Conservation (phyloP, 257 asterid genomes). For the Phtheirospermum japonicum region DNA sequence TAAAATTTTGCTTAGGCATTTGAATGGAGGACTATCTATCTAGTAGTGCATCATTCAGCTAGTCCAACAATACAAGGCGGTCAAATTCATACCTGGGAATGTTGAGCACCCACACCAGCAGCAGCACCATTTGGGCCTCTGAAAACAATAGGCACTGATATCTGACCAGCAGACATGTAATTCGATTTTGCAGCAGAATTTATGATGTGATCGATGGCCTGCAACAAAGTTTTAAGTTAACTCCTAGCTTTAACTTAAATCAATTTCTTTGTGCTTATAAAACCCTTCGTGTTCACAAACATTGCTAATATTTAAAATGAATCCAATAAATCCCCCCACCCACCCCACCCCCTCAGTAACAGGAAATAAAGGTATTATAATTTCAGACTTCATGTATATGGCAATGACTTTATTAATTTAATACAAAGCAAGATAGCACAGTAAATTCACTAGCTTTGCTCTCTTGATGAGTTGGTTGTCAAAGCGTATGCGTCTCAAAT, state of each 20-base stretch:
- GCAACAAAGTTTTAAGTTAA: constrained; percentile 27
- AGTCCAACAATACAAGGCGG: not conserved
- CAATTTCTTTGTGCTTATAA: not conserved
- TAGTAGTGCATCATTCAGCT: not conserved
- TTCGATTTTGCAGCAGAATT: constrained; percentile 91
- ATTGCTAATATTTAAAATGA: constrained; percentile 14
- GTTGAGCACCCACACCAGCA: constrained; percentile 96
- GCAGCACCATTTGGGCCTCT: constrained; percentile 98
- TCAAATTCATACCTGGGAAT: constrained; percentile 64
- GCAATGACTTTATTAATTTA: not conserved
- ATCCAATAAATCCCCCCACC: constrained; percentile 21
- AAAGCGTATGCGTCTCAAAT: constrained; percentile 5
- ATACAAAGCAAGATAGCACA: constrained; percentile 1
- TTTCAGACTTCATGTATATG: constrained; percentile 9
- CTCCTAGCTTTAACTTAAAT: not conserved
- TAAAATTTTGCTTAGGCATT: no score
- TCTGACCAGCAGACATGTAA: constrained; percentile 91
- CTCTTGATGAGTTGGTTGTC: constrained; percentile 10
- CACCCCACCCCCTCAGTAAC: not conserved
- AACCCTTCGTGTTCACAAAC: constrained; percentile 13
- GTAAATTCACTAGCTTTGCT: constrained; percentile 5
- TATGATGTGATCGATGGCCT: constrained; percentile 90
- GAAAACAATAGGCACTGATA: constrained; percentile 76
- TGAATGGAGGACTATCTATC: no score
- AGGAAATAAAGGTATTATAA: no score